These are phyloP conservation scores for Thermothielavioides terrestris DNA, from an alignment of 495 filamentous ascomycete genomes.

Conservation along the genomic window DNA sequence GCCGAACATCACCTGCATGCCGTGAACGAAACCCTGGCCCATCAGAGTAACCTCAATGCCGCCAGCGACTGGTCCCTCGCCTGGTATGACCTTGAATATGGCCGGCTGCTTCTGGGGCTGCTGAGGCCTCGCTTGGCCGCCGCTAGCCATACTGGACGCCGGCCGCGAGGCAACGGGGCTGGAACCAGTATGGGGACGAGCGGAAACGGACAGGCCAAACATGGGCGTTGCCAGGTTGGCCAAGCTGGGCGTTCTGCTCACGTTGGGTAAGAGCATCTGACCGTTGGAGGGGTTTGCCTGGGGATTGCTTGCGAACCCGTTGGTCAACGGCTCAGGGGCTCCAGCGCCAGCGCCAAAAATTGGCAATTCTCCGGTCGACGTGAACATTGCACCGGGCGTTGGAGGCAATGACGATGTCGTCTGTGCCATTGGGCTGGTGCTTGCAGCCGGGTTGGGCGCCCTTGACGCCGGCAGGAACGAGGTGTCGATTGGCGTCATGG, in stretches of 20 bases:
- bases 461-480: conserved; percentile 26
- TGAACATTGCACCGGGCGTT: conserved; percentile 29
- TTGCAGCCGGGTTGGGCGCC: conserved; percentile 26
- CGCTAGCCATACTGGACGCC: conserved; percentile 21
- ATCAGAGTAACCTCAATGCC: conserved; percentile 79
- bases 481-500: conserved; percentile 70
- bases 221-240: conserved; percentile 49
- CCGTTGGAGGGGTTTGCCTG: conserved; percentile 54
- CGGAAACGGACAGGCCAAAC: conserved; percentile 58
- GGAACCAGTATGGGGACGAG: conserved; percentile 47
- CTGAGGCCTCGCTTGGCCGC: neutral
- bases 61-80: conserved; percentile 70
- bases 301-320: conserved; percentile 49
- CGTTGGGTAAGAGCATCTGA: conserved; percentile 42
- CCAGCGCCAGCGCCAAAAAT: conserved; percentile 19
- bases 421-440: conserved; percentile 29
- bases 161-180: conserved; percentile 43
- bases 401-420: conserved; percentile 37
- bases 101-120: neutral
- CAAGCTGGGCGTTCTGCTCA: conserved; percentile 44
- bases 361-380: conserved; percentile 26
- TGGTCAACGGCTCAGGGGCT: conserved; percentile 17
- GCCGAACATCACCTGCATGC: conserved; percentile 82
- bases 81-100: conserved; percentile 61
- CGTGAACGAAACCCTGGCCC: conserved; percentile 69